These are phyloP conservation scores for Jamesozyma spencerorum DNA, from an alignment of 805 yeast genomes.

Conservation along the genomic window DNA sequence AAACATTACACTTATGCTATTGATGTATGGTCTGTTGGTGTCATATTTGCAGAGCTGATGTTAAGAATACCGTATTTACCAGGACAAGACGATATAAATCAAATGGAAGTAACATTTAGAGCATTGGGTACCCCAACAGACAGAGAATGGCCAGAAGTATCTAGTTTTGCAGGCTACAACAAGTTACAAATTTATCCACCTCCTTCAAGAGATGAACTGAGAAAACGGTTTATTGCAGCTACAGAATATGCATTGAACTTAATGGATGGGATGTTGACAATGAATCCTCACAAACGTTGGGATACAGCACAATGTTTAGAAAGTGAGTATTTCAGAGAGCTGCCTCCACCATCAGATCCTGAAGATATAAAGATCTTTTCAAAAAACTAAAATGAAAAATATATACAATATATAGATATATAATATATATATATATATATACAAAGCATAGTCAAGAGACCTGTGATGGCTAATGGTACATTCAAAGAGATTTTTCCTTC, in stretches of 20 bases:
- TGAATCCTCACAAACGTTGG: slow-evolving; percentile 73
- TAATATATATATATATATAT: background rate
- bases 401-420: background rate
- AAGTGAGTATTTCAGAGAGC: slow-evolving; percentile 60
- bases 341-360: slow-evolving; percentile 69
- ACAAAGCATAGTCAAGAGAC: background rate
- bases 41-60: slow-evolving; percentile 94
- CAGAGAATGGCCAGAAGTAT: slow-evolving; percentile 81
- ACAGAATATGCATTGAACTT: slow-evolving; percentile 74
- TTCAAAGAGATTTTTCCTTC: slow-evolving; percentile 47
- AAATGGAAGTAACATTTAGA: slow-evolving; percentile 83
- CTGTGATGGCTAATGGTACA: slow-evolving; percentile 25
- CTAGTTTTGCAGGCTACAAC: slow-evolving; percentile 66
- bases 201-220: slow-evolving; percentile 70
- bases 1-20: slow-evolving; percentile 81
- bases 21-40: slow-evolving; percentile 95
- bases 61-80: slow-evolving; percentile 90
- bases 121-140: slow-evolving; percentile 97
- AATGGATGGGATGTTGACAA: slow-evolving; percentile 57
- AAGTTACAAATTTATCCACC: slow-evolving; percentile 70
- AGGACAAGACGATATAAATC: slow-evolving; percentile 84
- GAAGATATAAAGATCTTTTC: slow-evolving; percentile 9
- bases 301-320: slow-evolving; percentile 53
- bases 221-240: slow-evolving; percentile 83
- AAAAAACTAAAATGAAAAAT: background rate